Evolutionary conservation across 1,284 basidiomycete genomes (phyloP).

Genomic region (Fomes fomentarius): DNA sequence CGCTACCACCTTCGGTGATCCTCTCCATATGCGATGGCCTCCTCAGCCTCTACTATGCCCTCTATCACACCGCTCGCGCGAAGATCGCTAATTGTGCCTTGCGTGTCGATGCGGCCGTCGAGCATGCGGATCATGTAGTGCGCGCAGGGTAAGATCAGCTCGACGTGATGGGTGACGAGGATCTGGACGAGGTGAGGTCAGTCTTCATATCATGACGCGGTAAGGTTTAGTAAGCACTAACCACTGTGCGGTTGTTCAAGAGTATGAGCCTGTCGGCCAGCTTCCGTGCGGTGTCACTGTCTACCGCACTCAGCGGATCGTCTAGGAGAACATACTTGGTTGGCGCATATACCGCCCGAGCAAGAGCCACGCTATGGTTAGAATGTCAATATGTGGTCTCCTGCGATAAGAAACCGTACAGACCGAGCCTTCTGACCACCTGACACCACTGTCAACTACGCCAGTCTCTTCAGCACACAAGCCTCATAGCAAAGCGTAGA

Average conservation of each 20-base stretch:
- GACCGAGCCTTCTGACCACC: conserved; percentile 70
- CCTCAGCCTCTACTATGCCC: conserved; percentile 52
- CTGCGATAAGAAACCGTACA: conserved; percentile 10
- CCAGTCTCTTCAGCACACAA: too few species aligned
- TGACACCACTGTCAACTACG: conserved; percentile 48
- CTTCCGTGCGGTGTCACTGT: conserved; percentile 75
- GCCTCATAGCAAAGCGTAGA: background rate
- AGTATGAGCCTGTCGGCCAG: conserved; percentile 69
- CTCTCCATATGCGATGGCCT: conserved; percentile 35
- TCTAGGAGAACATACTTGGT: conserved; percentile 72
- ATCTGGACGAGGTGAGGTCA: conserved; percentile 39
- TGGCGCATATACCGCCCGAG: conserved; percentile 67
- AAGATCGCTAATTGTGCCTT: conserved; percentile 66
- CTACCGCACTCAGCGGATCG: conserved; percentile 75
- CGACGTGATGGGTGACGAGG: conserved; percentile 77
- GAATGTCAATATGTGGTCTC: background rate
- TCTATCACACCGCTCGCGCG: conserved; percentile 60
- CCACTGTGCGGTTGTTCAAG: conserved; percentile 67
- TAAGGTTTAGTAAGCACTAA: conserved; percentile 35
- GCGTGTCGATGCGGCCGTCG: conserved; percentile 71
- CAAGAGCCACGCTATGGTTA: conserved; percentile 58
- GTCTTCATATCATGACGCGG: too few species aligned
- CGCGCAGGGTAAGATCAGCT: conserved; percentile 70
- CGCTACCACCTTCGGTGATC: too few species aligned
- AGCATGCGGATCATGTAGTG: conserved; percentile 75